phyloP scores from a whole-genome alignment of 345 rosid species.

The Eucalyptus decipiens region DNA sequence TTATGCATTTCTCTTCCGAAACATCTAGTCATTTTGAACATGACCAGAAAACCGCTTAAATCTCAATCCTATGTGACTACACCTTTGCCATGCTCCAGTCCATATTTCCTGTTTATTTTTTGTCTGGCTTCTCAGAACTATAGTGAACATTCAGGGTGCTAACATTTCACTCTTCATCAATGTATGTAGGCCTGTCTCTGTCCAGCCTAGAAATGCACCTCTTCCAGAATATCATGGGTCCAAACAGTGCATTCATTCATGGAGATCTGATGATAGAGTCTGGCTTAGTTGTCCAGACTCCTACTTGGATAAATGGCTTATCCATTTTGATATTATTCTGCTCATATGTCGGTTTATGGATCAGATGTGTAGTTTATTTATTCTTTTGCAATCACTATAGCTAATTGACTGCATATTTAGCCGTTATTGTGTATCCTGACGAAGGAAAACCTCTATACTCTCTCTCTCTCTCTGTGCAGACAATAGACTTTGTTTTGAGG shows the following conservation, averaged over 20 bases:
- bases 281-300: not conserved
- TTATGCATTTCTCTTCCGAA: not conserved
- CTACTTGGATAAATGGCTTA: not conserved
- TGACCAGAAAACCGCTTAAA: not conserved
- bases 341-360: not conserved
- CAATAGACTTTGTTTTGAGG: not conserved
- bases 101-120: not conserved
- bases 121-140: not conserved
- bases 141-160: not conserved
- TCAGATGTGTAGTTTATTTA: not conserved
- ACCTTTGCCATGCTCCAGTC: not conserved
- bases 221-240: constrained; percentile 56
- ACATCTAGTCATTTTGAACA: not conserved
- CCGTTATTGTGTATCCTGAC: not conserved
- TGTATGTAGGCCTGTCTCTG: constrained; percentile 32
- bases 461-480: not conserved
- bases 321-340: not conserved
- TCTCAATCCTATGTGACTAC: not conserved
- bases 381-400: not conserved
- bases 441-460: not conserved
- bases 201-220: constrained; percentile 60
- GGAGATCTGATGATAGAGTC: constrained; percentile 24
- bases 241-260: constrained; percentile 47
- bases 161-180: not conserved
- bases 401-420: not conserved